phyloP scores from a whole-genome alignment of 2,329 filamentous ascomycete genomes.

The Verticillium tricorpus region DNA sequence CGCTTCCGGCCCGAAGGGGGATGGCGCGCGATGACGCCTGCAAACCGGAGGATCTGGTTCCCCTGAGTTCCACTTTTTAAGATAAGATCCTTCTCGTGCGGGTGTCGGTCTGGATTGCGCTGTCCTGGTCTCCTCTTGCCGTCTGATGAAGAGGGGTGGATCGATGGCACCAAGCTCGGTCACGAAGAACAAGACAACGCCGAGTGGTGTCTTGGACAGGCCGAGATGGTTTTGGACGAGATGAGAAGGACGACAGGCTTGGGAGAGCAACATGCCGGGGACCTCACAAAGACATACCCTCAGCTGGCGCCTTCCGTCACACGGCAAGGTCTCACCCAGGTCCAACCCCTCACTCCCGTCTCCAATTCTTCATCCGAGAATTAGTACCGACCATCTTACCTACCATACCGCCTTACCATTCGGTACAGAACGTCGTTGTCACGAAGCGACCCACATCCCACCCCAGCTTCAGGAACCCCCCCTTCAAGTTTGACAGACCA shows the following conservation, averaged over 20 bases:
- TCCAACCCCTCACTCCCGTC: neutral
- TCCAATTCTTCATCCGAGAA: neutral
- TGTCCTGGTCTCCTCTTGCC: no score
- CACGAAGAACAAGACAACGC: no score
- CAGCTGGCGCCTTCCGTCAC: neutral
- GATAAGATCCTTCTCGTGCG: constrained; percentile 3
- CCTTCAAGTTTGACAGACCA: no score
- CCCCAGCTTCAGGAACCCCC: neutral
- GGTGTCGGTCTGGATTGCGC: neutral
- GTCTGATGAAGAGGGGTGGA: no score
- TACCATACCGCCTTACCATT: neutral
- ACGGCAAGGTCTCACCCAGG: neutral
- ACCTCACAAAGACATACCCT: neutral
- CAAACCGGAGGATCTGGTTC: constrained; percentile 11
- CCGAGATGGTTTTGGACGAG: no score
- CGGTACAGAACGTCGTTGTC: no score
- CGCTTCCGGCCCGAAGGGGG: neutral
- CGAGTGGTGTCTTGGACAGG: neutral
- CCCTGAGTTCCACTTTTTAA: constrained; percentile 13
- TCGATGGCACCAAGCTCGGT: no score
- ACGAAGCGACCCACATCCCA: neutral
- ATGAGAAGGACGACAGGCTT: neutral
- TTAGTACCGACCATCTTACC: neutral
- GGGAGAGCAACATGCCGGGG: neutral
- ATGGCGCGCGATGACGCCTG: neutral